Evolutionary conservation across 1,284 basidiomycete genomes (phyloP), one percentile per base, ranked within the genome.

Genomic region (Bondarzewia mesenterica): DNA sequence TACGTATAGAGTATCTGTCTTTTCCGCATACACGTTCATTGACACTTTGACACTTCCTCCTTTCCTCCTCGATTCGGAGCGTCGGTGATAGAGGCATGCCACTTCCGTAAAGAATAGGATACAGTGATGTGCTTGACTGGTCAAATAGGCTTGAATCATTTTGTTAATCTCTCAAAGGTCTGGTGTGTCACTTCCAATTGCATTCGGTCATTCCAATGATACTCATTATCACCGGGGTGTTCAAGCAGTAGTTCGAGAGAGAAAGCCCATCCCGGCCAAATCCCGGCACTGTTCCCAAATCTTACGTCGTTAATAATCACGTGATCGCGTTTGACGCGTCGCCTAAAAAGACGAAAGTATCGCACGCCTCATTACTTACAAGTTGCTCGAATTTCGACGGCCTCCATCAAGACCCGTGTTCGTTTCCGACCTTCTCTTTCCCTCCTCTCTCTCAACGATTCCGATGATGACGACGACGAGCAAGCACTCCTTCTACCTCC

Each of bases 401-500:
- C 50, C 42, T 46, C 46, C 45, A 52, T 39, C 54, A 50, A 51
- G 51, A 48, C 50, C 41, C 43, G 52, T 46, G 46, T 46, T 49
- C 43, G 38, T 36, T 39, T 47, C 48, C 51, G 26, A 37, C 44
- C 36, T 25, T 45, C 50, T 38, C 42, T 26, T 44, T 36, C 42
- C 36, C 46, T 27, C 48, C 32, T 37, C 47, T 52, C 39, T 41
- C 21, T 49, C 48, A 35, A 55, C 47, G 45, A 39, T 48, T 32
- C 46, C 55, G 42, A 51, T 44, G 32, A 47, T 44, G 37, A 51
- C 55, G 35, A 47, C 26, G 20, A 26, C 46, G 45, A 51, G 37
- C 52, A 54, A 57, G 32, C 50, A 51, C 39, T 48, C 48, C 32
- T 52, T 55, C 63, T 49, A 44, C 45, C 15, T 54, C 52, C 65